phyloP scores from a whole-genome alignment of 2,329 filamentous ascomycete species.

The Colletotrichum abscissum region DNA sequence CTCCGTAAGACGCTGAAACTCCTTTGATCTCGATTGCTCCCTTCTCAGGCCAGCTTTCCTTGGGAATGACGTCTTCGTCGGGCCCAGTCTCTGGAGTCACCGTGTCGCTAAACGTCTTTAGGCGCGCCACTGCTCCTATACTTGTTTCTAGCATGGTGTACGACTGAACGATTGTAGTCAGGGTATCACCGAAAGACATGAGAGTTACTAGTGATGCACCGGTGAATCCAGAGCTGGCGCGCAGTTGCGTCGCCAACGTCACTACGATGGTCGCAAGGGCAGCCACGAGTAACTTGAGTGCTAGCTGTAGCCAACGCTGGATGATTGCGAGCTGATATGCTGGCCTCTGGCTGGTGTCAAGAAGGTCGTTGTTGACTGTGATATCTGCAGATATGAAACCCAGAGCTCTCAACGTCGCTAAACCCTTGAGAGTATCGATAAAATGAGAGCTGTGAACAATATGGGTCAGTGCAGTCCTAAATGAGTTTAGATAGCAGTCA shows the following conservation, averaged over 20 bases:
- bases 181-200: slow-evolving; percentile 47
- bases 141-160: slow-evolving; percentile 48
- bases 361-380: slow-evolving; percentile 55
- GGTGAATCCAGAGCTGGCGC: slow-evolving; percentile 49
- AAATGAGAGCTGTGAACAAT: slow-evolving; percentile 57
- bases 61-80: slow-evolving; percentile 35
- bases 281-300: slow-evolving; percentile 61
- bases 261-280: slow-evolving; percentile 60
- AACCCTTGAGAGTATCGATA: slow-evolving; percentile 64
- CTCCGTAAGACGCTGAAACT: slow-evolving; percentile 47
- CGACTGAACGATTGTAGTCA: slow-evolving; percentile 44
- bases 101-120: slow-evolving; percentile 43
- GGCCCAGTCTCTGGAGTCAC: slow-evolving; percentile 38
- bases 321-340: slow-evolving; percentile 68
- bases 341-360: slow-evolving; percentile 67
- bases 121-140: slow-evolving; percentile 42
- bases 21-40: slow-evolving; percentile 45
- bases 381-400: slow-evolving; percentile 61
- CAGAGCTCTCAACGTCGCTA: slow-evolving; percentile 68
- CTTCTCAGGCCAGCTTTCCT: slow-evolving; percentile 44
- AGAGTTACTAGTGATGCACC: slow-evolving; percentile 53
- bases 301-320: slow-evolving; percentile 67
- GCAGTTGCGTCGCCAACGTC: slow-evolving; percentile 57
- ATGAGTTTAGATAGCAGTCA: no score
- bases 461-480: background rate